Percentiles rank a stretch among this genome's conserved stretches.
Conservation (phyloP, 108 stramenopile genomes). For the Nannochloropsis gaditana region DNA sequence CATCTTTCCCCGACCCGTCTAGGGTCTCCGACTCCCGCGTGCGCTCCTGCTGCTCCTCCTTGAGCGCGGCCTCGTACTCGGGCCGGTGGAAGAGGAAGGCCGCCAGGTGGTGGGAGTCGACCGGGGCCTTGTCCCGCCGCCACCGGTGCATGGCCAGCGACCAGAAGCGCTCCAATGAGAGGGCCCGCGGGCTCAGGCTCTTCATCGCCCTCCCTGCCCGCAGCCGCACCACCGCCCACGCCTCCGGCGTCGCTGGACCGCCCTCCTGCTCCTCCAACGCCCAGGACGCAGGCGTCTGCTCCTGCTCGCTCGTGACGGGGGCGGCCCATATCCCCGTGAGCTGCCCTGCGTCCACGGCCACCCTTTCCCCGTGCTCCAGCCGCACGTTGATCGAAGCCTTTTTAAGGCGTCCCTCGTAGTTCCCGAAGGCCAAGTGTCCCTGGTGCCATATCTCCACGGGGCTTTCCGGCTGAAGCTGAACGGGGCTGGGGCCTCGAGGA, state of each 20-base stretch:
- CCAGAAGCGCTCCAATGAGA: slow-evolving; percentile 1
- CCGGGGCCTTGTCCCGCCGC: background rate
- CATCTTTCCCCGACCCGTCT: background rate
- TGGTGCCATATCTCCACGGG: background rate
- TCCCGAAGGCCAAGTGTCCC: slow-evolving; percentile 2
- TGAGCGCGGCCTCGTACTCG: background rate
- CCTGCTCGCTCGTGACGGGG: background rate
- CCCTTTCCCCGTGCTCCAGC: background rate
- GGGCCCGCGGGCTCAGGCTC: background rate
- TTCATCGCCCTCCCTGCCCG: background rate
- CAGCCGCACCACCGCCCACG: background rate
- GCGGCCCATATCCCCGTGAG: background rate
- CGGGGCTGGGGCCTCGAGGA: background rate
- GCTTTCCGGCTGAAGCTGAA: background rate
- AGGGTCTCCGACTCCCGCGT: background rate
- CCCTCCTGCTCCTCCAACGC: background rate
- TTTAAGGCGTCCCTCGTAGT: background rate
- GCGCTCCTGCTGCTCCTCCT: background rate
- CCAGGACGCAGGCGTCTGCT: background rate
- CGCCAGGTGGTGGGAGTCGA: slow-evolving; percentile 3
- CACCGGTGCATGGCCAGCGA: background rate
- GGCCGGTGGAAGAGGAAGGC: background rate
- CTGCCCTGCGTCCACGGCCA: slow-evolving; percentile 3
- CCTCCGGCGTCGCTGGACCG: background rate
- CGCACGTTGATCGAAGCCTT: background rate